Evolutionary conservation across 1,284 basidiomycete genomes (phyloP), one percentile per base, ranked within the genome.

Genomic region (Vanrija humicola): DNA sequence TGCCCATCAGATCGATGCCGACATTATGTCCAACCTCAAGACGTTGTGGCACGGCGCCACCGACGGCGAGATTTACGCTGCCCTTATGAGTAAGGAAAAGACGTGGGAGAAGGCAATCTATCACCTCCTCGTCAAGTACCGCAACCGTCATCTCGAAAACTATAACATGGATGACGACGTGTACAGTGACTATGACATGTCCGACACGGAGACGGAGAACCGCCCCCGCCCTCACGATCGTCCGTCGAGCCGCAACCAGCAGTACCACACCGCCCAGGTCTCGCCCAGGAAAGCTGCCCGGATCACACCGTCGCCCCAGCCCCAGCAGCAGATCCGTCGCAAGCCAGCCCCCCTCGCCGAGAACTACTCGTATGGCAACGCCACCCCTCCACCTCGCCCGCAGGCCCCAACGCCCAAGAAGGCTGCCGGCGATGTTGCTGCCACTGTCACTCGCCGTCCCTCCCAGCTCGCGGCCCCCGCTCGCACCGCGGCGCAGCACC

Each of bases 71-170:
- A 85, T 97, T 50, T 79, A 86, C 52, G 79, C 82, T 46, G 86
- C 83, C 50, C 79, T 97, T 48, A 79, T 82, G 61, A 78, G 75
- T 57, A 66, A 69, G 55, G 78, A 80, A 74, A 84, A 85, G 58
- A 92, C 88, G 21, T 92, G 90, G 89, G 90, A 95, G 74, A 96
- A 96, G 75, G 88, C 88, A 0, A 88, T 95, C 48, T 97, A 96
- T 75, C 86, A 89, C 68, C 79, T 95, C 12, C 80, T 97, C 12
- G 79, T 86, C 54, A 85, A 85, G 63, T 95, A 94, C 76, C 84
- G 90, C 42, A 80, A 80, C 51, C 82, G 82, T 62, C 83, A 84
- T 59, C 74, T 89, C 43, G 84, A 87, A 68, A 82, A 86, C 75
- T 83, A 83, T 70, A 80, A 80, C 65, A 77, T 77, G 74, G 83